Base-by-base conservation (phyloP, 2,329 filamentous ascomycete genomes). In the Aureobasidium sp. region DNA sequence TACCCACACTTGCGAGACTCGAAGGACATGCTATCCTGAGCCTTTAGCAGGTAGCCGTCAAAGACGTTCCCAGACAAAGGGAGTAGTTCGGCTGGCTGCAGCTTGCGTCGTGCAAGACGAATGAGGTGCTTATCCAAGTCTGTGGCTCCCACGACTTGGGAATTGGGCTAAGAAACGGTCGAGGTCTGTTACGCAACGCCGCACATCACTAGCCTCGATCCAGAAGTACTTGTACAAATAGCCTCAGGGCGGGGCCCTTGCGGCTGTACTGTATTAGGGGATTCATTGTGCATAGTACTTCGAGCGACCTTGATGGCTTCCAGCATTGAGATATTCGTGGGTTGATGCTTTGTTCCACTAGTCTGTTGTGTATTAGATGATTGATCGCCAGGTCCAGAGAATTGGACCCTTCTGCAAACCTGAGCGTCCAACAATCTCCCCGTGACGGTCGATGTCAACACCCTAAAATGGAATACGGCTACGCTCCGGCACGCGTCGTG, bases 81-180 rank as follows among this genome's bases (percentile, higher is more conserved):
- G 17, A 37, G 17, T 26, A 13, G 15, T 20, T 20, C 53, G 53
- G 53, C 36, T 57, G 55, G 55, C 55, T 47, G 55, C 55, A 48
- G 42, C 53, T 58, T 48, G 55, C 55, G 29, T 56, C 27, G 53
- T 56, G 41, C 53, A 56, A 55, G 53, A 46, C 39, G 41, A 44
- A 44, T 46, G 27, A 46, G 39, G 55, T 42, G 41, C 41, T 27
- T 41, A 46, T 37, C 55, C 55, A 58, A 58, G 29, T 29, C 55
- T 17, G 46, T 57, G 53, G 53, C 53, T 57, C 53, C n/a, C 34
- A 39, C 41, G 15, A 3, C 46, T 34, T 57, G 53, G 53, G 37
- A 17, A 42, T 46, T 47, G 32, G 42, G 42, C 42, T 39, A 59
- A 59, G 12, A 20, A 37, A 52, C 50, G 20, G 32, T 39, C 37